A percentile compares a stretch with the other conserved stretches of the same genome.
These are phyloP conservation scores for Diplodia corticola DNA, from an alignment of 2,329 filamentous ascomycete species.

Conservation along the genomic window DNA sequence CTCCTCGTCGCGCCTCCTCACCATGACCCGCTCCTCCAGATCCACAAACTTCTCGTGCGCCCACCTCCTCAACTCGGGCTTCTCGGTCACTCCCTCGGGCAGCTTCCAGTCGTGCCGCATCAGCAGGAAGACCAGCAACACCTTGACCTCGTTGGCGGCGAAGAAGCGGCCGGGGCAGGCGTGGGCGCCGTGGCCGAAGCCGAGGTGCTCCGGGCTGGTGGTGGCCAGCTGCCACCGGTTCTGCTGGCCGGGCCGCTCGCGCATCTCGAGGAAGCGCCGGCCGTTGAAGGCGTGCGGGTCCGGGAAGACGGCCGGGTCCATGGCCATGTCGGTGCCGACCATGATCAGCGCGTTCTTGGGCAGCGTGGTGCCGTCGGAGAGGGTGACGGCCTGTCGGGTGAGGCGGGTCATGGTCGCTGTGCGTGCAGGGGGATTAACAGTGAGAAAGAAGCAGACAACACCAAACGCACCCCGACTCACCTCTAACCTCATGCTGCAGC, in stretches of 20 bases:
- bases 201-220: not conserved
- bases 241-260: constrained; percentile 26
- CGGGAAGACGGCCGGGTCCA: not conserved
- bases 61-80: not conserved
- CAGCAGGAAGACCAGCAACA: constrained; percentile 29
- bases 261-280: constrained; percentile 3
- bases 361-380: constrained; percentile 5
- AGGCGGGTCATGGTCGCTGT: not conserved
- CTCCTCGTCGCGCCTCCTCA: not conserved
- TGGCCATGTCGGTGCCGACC: not conserved
- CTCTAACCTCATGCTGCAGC: not conserved
- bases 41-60: not conserved
- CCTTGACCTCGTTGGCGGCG: constrained; percentile 37
- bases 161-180: constrained; percentile 39
- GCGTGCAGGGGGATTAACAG: no score
- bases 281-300: not conserved
- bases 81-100: not conserved
- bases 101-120: not conserved
- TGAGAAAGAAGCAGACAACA: not conserved
- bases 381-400: not conserved
- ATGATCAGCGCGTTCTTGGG: not conserved
- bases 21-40: not conserved
- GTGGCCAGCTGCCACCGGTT: constrained; percentile 26
- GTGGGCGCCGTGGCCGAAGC: constrained; percentile 37
- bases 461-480: not conserved